phyloP scores from a whole-genome alignment of 257 asterid species.

The Primulina huaijiensis region DNA sequence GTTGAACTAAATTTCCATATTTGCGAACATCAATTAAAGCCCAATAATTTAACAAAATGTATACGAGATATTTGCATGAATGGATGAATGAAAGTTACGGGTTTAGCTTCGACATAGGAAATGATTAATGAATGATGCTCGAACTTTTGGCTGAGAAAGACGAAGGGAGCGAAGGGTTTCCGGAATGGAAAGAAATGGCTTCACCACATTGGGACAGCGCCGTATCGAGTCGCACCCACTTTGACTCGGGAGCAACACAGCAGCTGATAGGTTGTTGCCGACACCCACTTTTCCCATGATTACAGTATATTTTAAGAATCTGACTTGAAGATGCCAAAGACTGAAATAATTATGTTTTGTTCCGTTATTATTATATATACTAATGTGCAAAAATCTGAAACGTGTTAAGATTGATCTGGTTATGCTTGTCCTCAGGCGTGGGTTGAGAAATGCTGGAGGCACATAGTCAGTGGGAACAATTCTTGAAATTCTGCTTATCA shows the following conservation, averaged over 20 bases:
- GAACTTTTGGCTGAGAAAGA: slow-evolving; percentile 22
- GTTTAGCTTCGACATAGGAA: slow-evolving; percentile 37
- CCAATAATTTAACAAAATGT: neutral
- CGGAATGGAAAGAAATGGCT: slow-evolving; percentile 25
- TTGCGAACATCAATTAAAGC: neutral
- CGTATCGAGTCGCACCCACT: slow-evolving; percentile 30
- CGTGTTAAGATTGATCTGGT: neutral
- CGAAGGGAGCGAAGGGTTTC: slow-evolving; percentile 29
- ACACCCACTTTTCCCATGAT: slow-evolving; percentile 28
- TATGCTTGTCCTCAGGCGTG: neutral
- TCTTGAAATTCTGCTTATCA: neutral
- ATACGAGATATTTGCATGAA: too few species aligned
- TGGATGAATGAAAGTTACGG: slow-evolving; percentile 28
- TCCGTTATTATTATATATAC: neutral
- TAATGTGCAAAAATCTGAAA: neutral
- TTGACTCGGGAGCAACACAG: slow-evolving; percentile 34
- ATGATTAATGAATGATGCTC: slow-evolving; percentile 48
- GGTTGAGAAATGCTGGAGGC: neutral
- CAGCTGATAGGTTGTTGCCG: slow-evolving; percentile 24
- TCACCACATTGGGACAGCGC: slow-evolving; percentile 23
- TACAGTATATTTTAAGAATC: slow-evolving; percentile 4
- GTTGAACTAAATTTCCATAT: too few species aligned
- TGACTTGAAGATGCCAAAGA: neutral
- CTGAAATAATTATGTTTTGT: neutral
- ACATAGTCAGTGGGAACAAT: neutral